Percentiles rank a stretch among this genome's conserved stretches.
phyloP scores from a whole-genome alignment of 2,329 filamentous ascomycete species.

The Orbilia oligospora region DNA sequence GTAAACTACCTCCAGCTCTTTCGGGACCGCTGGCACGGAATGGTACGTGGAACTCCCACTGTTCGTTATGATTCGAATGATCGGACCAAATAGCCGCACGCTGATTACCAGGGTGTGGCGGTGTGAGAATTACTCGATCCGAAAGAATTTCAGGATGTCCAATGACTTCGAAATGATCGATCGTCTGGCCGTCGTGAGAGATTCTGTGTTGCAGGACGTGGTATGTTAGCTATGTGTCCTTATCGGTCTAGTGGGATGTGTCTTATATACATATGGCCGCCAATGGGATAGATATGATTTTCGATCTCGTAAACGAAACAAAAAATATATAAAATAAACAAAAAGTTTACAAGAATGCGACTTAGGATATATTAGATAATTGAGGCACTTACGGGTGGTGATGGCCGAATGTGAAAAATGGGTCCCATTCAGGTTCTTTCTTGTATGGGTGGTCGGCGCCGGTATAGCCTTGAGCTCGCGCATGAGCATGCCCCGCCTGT shows the following conservation, averaged over 20 bases:
- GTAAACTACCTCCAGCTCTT: constrained; percentile 86
- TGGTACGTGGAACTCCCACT: constrained; percentile 87
- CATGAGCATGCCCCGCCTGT: constrained; percentile 50
- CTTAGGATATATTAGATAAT: not conserved
- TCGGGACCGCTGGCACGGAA: constrained; percentile 91
- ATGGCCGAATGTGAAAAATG: constrained; percentile 45
- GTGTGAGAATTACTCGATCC: constrained; percentile 92
- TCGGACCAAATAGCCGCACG: constrained; percentile 87
- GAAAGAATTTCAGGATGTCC: constrained; percentile 79
- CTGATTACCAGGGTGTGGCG: constrained; percentile 86
- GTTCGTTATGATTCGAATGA: constrained; percentile 73
- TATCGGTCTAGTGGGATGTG: constrained; percentile 18
- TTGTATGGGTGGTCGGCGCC: constrained; percentile 51
- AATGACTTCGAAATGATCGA: constrained; percentile 73
- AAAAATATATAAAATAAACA: too few relatives aligned
- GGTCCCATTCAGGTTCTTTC: constrained; percentile 36
- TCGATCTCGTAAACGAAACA: too few relatives aligned
- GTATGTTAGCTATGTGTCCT: constrained; percentile 50
- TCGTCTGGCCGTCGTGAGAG: constrained; percentile 73
- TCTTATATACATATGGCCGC: not conserved
- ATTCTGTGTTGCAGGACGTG: constrained; percentile 70
- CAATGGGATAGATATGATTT: not conserved
- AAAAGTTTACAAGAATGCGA: too few relatives aligned
- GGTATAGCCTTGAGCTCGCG: constrained; percentile 54
- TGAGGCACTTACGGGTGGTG: constrained; percentile 47